Evolutionary conservation across 805 yeast species (phyloP).

Genomic region (Danielia oregonensis): DNA sequence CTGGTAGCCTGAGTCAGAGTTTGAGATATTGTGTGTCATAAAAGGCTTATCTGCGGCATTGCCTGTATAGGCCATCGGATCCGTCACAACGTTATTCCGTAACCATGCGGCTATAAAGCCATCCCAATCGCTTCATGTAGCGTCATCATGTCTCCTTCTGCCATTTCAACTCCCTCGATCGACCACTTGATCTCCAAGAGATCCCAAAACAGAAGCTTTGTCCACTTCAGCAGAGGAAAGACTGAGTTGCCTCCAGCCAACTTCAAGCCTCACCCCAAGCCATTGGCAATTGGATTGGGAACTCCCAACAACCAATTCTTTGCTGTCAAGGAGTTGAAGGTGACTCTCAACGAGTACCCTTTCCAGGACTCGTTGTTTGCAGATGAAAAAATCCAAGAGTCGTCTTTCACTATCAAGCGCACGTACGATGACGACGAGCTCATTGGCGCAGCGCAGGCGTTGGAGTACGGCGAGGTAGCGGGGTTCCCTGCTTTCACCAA

Average conservation of each 20-base stretch:
- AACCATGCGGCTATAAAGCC: too few relatives aligned
- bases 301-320: conserved; percentile 6
- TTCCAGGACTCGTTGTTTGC: conserved; percentile 8
- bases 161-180: neutral
- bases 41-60: neutral
- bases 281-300: conserved; percentile 4
- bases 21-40: too few relatives aligned
- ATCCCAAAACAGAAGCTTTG: conserved; percentile 20
- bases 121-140: too few relatives aligned
- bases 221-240: conserved; percentile 21
- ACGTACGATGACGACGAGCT: neutral
- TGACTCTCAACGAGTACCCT: conserved; percentile 7
- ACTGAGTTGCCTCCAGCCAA: conserved; percentile 33
- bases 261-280: conserved; percentile 8
- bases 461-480: conserved; percentile 3
- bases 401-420: neutral
- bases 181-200: conserved; percentile 26
- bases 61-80: neutral
- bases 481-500: conserved; percentile 2
- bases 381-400: neutral
- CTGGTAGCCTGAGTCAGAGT: too few relatives aligned
- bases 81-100: too few relatives aligned
- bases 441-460: neutral
- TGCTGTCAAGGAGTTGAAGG: conserved; percentile 5
- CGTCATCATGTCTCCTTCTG: neutral